Percentiles rank a stretch among this genome's conserved stretches.
Conservation (phyloP, 441 rosid genomes). For the Arabidopsis hybrid region DNA sequence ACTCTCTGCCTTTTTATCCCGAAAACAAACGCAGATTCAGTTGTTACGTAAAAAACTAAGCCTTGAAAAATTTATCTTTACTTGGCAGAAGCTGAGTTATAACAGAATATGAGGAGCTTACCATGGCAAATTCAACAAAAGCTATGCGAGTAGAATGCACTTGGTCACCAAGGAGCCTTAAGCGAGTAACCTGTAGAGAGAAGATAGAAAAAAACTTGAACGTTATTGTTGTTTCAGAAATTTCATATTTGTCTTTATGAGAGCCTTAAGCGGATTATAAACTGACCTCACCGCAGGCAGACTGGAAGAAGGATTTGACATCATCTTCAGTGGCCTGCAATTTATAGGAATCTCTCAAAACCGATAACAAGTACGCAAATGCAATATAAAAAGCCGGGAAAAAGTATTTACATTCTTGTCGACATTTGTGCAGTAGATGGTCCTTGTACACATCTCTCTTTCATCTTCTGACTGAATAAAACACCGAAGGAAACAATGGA, state of each 20-base stretch:
- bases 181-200: slow-evolving; percentile 58
- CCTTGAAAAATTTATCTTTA: neutral
- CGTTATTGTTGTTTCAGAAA: slow-evolving; percentile 1
- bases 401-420: slow-evolving; percentile 59
- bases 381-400: neutral
- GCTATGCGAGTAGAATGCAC: slow-evolving; percentile 74
- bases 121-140: slow-evolving; percentile 76
- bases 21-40: neutral
- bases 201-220: neutral
- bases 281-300: slow-evolving; percentile 70
- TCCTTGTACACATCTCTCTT: slow-evolving; percentile 77
- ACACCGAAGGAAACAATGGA: slow-evolving; percentile 4
- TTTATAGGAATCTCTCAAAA: neutral
- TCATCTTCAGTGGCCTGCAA: slow-evolving; percentile 67
- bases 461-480: slow-evolving; percentile 73
- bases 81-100: neutral
- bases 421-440: slow-evolving; percentile 75
- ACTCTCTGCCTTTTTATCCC: slow-evolving; percentile 63
- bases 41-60: neutral
- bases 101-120: slow-evolving; percentile 37
- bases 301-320: slow-evolving; percentile 63
- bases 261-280: neutral
- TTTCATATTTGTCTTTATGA: neutral
- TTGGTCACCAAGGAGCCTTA: slow-evolving; percentile 74
- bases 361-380: neutral